A percentile compares a stretch with the other conserved stretches of the same genome.
phyloP scores from a whole-genome alignment of 352 stramenopile genomes.

The Globisporangium polare region DNA sequence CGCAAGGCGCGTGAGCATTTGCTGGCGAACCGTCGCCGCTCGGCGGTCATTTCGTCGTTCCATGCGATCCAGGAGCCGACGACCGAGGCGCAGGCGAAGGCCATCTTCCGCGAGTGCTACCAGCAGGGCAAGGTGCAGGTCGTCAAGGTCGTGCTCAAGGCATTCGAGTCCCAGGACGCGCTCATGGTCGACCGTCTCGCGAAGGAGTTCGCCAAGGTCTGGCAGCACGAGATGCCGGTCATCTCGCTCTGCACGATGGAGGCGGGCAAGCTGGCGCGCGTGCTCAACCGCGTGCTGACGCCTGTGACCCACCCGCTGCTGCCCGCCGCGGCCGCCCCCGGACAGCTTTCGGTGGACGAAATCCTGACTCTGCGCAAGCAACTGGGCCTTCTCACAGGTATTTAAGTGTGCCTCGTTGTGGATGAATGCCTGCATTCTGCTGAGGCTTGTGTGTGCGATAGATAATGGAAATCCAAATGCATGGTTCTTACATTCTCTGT shows the following conservation, averaged over 20 bases:
- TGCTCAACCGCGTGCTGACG: slow-evolving; percentile 95
- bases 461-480: slow-evolving; percentile 10
- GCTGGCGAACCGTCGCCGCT: slow-evolving; percentile 34
- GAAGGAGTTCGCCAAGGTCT: slow-evolving; percentile 42
- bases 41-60: slow-evolving; percentile 76
- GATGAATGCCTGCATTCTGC: not conserved
- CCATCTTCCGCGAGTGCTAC: slow-evolving; percentile 73
- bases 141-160: slow-evolving; percentile 91
- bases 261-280: slow-evolving; percentile 89
- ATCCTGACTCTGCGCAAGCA: slow-evolving; percentile 89
- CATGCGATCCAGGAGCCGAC: slow-evolving; percentile 58
- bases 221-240: slow-evolving; percentile 85
- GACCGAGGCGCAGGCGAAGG: slow-evolving; percentile 37
- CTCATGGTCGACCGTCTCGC: slow-evolving; percentile 80
- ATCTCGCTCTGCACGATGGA: slow-evolving; percentile 94
- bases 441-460: not conserved
- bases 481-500: slow-evolving; percentile 11
- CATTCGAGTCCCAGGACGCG: slow-evolving; percentile 76
- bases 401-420: slow-evolving; percentile 30
- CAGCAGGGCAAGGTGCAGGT: slow-evolving; percentile 71
- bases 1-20: slow-evolving; percentile 60
- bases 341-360: slow-evolving; percentile 93
- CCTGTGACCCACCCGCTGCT: slow-evolving; percentile 94
- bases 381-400: slow-evolving; percentile 83
- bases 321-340: slow-evolving; percentile 91